phyloP scores from a whole-genome alignment of 768 basidiomycete genomes.

The Xerocomellus chrysenteron region DNA sequence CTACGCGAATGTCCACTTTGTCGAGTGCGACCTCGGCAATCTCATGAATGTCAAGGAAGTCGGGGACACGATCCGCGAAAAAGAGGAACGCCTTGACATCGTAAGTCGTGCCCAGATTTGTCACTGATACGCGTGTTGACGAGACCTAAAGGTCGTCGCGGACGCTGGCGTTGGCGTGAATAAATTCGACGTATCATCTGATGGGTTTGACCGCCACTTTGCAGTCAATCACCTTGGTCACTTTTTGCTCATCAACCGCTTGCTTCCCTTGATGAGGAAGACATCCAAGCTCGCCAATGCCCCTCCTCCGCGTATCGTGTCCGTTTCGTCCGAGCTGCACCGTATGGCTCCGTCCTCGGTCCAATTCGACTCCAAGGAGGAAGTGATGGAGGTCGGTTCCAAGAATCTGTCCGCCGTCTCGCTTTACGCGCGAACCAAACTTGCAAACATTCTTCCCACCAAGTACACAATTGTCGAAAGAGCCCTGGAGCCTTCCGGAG shows the following conservation, averaged over 20 bases:
- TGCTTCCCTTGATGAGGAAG: constrained; percentile 5
- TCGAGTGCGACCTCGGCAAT: background rate
- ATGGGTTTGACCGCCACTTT: background rate
- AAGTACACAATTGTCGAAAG: background rate
- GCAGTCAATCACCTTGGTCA: background rate
- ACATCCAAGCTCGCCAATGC: background rate
- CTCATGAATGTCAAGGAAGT: background rate
- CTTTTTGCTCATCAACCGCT: background rate
- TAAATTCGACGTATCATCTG: background rate
- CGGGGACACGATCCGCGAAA: background rate
- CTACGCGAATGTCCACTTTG: background rate
- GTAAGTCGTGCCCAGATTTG: background rate
- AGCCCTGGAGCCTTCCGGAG: background rate
- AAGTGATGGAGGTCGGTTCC: background rate
- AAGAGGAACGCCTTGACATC: background rate
- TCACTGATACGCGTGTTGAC: background rate
- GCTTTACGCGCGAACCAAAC: constrained; percentile 7
- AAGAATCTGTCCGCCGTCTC: constrained; percentile 1
- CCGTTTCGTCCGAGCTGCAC: constrained; percentile 4
- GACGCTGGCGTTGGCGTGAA: background rate
- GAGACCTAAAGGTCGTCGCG: background rate
- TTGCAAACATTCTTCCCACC: background rate
- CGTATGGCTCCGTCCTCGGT: background rate
- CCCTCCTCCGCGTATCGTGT: background rate
- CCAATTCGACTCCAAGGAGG: background rate